Evolutionary conservation across 164 flowering plant genomes (phyloP), one percentile per base, ranked within the genome.

Genomic region (Euptelea pleiosperma): DNA sequence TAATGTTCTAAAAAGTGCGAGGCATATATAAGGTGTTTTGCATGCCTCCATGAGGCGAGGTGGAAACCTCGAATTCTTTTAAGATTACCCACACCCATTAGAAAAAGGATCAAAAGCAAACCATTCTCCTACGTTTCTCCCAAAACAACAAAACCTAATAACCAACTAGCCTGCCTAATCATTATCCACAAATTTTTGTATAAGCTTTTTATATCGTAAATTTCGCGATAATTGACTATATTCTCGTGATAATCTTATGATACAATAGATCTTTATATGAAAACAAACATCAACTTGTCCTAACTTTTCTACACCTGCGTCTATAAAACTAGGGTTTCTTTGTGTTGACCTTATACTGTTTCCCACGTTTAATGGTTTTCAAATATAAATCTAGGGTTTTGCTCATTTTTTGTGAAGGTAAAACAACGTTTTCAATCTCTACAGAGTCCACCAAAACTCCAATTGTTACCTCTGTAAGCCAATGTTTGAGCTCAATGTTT

Each of bases 101-200:
- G n/a, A 26, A 39, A 50, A 50, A 11, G 44, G 55, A 40, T 49
- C 16, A 36, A 50, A 60, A 48, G 53, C 6, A 3, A 58, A 10
- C 31, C 2, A 31, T 16, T n/a, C n/a, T n/a, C n/a, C n/a, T n/a
- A n/a, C n/a, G n/a, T n/a, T n/a, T n/a, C n/a, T n/a, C n/a, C n/a
- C n/a, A n/a, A n/a, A n/a, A n/a, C n/a, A n/a, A n/a, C n/a, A n/a
- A 60, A 28, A 22, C 29, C 63, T 39, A 60, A 37, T 60, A 47
- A 37, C 46, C 16, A 28, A 39, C 47, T 16, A 26, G 37, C 47
- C 26, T 25, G 25, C 49, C 43, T 42, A 9, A 60, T 51, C 35
- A 49, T 60, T 37, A 39, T 12, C 55, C 26, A 36, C 28, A 21
- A 24, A 46, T 9, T 21, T 37, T 15, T 4, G 21, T n/a, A n/a